phyloP scores from a whole-genome alignment of 768 basidiomycete genomes.

The Russula virescens region DNA sequence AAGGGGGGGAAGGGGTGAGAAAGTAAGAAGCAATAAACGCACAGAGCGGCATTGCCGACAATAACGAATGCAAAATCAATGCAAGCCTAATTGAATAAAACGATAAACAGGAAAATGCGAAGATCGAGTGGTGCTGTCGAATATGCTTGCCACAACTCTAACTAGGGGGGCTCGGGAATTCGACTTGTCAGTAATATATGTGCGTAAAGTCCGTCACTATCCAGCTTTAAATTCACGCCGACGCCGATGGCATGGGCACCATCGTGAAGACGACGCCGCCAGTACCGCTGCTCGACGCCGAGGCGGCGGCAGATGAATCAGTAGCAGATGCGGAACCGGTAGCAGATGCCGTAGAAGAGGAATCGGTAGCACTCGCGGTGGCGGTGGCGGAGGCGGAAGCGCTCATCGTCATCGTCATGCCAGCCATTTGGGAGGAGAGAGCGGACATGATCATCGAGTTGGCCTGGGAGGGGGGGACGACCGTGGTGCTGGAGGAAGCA shows the following conservation, averaged over 20 bases:
- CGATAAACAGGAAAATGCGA: neutral
- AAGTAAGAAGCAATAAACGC: neutral
- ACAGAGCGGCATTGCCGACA: neutral
- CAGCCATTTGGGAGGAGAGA: conserved; percentile 18
- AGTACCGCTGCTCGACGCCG: conserved; percentile 23
- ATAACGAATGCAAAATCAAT: neutral
- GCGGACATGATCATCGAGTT: conserved; percentile 25
- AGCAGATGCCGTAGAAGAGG: too few relatives aligned
- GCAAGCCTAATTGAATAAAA: neutral
- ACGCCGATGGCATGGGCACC: conserved; percentile 19
- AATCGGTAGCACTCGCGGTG: too few relatives aligned
- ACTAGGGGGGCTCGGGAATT: too few relatives aligned
- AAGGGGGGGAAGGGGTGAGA: neutral
- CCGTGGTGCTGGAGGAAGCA: too few relatives aligned
- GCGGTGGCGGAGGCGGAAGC: too few relatives aligned
- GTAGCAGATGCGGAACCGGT: too few relatives aligned
- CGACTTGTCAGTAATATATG: too few relatives aligned
- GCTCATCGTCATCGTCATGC: too few relatives aligned
- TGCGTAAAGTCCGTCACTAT: too few relatives aligned
- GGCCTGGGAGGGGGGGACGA: conserved; percentile 25
- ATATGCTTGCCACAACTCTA: too few relatives aligned
- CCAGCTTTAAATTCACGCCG: too few relatives aligned
- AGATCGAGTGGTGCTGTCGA: neutral
- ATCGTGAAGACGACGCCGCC: conserved; percentile 35
- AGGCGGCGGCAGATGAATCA: too few relatives aligned